Conservation (phyloP, 306 rosid species). For the Oemleria cerasiformis region DNA sequence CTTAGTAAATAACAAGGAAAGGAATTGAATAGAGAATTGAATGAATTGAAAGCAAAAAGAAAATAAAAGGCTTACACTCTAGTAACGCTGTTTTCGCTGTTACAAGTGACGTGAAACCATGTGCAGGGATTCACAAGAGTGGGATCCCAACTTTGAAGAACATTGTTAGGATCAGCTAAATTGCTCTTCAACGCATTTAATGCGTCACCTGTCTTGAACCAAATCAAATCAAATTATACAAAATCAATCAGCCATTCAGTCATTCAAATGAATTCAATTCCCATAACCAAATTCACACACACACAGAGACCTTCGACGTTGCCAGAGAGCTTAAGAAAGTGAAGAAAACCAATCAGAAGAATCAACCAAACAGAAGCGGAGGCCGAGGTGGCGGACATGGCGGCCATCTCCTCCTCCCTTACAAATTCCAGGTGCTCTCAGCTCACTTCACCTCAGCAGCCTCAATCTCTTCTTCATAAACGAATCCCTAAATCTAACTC, state of each 20-base stretch:
- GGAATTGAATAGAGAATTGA: not conserved
- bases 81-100: conserved; percentile 74
- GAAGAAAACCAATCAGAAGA: conserved; percentile 50
- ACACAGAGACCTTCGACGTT: conserved; percentile 61
- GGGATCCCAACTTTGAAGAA: conserved; percentile 90
- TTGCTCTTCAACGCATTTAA: conserved; percentile 72
- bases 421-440: conserved; percentile 14
- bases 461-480: not conserved
- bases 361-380: conserved; percentile 44
- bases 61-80: conserved; percentile 64
- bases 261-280: conserved; percentile 12
- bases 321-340: conserved; percentile 40
- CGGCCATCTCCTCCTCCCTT: not conserved
- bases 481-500: not conserved
- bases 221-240: not conserved
- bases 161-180: conserved; percentile 81
- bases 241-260: conserved; percentile 20
- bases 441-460: not conserved
- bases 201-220: conserved; percentile 70
- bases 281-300: not conserved
- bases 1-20: not conserved
- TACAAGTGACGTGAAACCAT: conserved; percentile 95
- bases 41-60: conserved; percentile 12
- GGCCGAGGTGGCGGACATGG: not conserved
- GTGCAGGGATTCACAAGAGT: conserved; percentile 94